Percentiles rank a stretch among this genome's conserved stretches.
Conservation (phyloP, 2,329 filamentous ascomycete species). For the Davidsoniella neocaledoniae region DNA sequence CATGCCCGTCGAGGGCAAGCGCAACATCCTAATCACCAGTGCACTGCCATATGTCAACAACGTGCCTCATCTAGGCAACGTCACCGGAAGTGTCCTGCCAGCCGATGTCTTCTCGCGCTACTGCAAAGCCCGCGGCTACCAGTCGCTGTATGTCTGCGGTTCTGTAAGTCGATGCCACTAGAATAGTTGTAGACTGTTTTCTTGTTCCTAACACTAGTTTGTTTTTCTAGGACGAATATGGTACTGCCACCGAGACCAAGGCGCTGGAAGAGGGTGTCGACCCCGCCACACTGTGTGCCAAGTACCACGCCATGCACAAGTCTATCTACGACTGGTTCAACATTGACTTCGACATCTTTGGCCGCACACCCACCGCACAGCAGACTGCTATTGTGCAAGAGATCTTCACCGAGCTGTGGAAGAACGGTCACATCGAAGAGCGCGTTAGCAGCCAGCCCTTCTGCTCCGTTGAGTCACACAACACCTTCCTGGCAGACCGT, state of each 20-base stretch:
- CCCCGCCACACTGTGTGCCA: slow-evolving; percentile 71
- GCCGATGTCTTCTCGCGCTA: slow-evolving; percentile 77
- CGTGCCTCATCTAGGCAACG: slow-evolving; percentile 73
- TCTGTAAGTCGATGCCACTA: slow-evolving; percentile 18
- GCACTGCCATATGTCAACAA: slow-evolving; percentile 70
- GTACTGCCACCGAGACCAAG: slow-evolving; percentile 90
- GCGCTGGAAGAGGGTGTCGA: slow-evolving; percentile 75
- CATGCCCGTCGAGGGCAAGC: slow-evolving; percentile 54
- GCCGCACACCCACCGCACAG: slow-evolving; percentile 71
- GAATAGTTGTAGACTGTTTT: not conserved
- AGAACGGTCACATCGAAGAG: slow-evolving; percentile 80
- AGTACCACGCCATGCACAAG: slow-evolving; percentile 81
- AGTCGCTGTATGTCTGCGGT: slow-evolving; percentile 73
- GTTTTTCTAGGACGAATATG: slow-evolving; percentile 60
- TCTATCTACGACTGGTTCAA: slow-evolving; percentile 94
- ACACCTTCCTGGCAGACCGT: slow-evolving; percentile 67
- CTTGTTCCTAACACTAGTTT: slow-evolving; percentile 18
- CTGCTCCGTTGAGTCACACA: slow-evolving; percentile 51
- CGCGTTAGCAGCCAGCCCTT: slow-evolving; percentile 77
- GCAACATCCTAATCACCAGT: slow-evolving; percentile 79
- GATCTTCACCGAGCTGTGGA: slow-evolving; percentile 73
- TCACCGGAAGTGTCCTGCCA: slow-evolving; percentile 72
- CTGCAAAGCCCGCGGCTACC: slow-evolving; percentile 62
- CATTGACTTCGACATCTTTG: slow-evolving; percentile 88
- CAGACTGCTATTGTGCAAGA: slow-evolving; percentile 89